Percentiles rank a stretch among this genome's conserved stretches.
phyloP scores from a whole-genome alignment of 257 asterid genomes.

The Henckelia pumila region DNA sequence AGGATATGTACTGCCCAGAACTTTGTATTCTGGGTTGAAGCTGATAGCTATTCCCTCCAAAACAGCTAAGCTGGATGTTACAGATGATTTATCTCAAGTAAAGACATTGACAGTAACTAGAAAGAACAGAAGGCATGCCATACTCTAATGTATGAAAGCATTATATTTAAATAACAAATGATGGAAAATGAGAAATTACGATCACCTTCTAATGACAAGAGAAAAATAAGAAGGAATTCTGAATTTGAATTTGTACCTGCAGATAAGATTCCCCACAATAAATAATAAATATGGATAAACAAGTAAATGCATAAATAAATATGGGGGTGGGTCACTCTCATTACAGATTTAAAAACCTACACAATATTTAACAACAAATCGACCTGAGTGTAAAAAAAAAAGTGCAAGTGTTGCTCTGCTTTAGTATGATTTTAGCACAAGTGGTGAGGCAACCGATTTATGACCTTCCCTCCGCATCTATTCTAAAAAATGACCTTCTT shows the following conservation, averaged over 20 bases:
- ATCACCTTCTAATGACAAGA: slow-evolving; percentile 87
- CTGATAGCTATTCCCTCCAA: slow-evolving; percentile 91
- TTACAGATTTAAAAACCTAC: neutral
- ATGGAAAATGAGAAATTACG: slow-evolving; percentile 13
- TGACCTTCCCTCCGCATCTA: no score
- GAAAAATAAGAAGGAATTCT: slow-evolving; percentile 91
- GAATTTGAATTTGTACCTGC: slow-evolving; percentile 97
- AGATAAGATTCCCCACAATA: slow-evolving; percentile 13
- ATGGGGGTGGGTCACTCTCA: neutral
- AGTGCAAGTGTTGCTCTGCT: slow-evolving; percentile 14
- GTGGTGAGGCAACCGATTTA: no score
- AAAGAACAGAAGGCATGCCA: neutral
- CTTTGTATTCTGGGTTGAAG: slow-evolving; percentile 79
- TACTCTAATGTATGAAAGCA: slow-evolving; percentile 9
- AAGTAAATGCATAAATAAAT: no score
- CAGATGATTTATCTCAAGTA: slow-evolving; percentile 25
- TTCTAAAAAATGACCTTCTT: no score
- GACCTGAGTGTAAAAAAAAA: slow-evolving; percentile 5
- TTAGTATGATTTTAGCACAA: neutral
- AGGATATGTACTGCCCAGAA: slow-evolving; percentile 95
- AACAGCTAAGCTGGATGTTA: slow-evolving; percentile 77
- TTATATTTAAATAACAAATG: neutral
- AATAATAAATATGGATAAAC: neutral
- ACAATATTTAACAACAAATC: slow-evolving; percentile 7
- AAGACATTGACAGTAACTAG: slow-evolving; percentile 19